Evolutionary conservation across 2,329 filamentous ascomycete genomes (phyloP).

Genomic region (Ophiostoma australiae): DNA sequence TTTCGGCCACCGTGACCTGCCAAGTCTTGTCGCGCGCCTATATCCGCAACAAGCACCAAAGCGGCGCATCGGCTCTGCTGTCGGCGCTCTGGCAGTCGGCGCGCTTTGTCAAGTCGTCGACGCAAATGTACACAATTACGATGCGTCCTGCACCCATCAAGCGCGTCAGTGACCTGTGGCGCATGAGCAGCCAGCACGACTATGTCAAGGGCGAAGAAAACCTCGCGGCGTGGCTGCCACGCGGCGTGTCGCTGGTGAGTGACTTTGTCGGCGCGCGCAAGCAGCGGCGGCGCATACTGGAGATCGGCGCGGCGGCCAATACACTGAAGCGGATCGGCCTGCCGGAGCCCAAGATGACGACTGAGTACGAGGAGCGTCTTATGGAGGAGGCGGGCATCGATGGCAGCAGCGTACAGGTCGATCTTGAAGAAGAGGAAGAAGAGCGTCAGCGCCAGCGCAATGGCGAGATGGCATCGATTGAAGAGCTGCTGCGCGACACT

Average conservation of each 20-base stretch:
- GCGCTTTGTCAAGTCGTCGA: slow-evolving; percentile 79
- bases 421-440: slow-evolving; percentile 36
- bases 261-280: slow-evolving; percentile 76
- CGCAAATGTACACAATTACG: slow-evolving; percentile 78
- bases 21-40: slow-evolving; percentile 78
- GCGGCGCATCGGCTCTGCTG: slow-evolving; percentile 71
- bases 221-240: slow-evolving; percentile 74
- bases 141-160: slow-evolving; percentile 88
- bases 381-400: slow-evolving; percentile 30
- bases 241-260: slow-evolving; percentile 83
- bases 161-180: slow-evolving; percentile 86
- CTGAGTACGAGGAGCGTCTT: slow-evolving; percentile 18
- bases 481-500: slow-evolving; percentile 55
- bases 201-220: slow-evolving; percentile 95
- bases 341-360: slow-evolving; percentile 37
- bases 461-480: slow-evolving; percentile 47
- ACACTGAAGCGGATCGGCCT: slow-evolving; percentile 57
- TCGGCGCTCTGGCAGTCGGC: slow-evolving; percentile 80
- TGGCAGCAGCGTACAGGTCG: slow-evolving; percentile 30
- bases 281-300: slow-evolving; percentile 66
- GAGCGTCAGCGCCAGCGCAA: slow-evolving; percentile 11
- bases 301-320: slow-evolving; percentile 71
- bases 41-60: slow-evolving; percentile 3
- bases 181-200: slow-evolving; percentile 89
- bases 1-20: slow-evolving; percentile 72